phyloP scores from a whole-genome alignment of 176 grass and related monocot genomes.

The Dendrocalamus sinicus region DNA sequence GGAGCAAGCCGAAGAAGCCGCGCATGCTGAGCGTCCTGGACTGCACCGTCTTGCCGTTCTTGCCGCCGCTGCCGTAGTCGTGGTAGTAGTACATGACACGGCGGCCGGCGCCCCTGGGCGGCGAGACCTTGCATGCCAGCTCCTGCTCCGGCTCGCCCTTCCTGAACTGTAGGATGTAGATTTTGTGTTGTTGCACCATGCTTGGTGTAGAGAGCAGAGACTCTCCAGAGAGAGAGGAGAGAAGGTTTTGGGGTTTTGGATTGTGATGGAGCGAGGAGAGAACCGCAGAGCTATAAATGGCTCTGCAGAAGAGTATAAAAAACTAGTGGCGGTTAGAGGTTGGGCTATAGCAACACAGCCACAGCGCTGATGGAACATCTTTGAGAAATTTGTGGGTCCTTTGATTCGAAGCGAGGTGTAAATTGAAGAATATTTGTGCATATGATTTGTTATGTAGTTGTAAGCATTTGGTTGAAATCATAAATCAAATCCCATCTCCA shows the following conservation, averaged over 20 bases:
- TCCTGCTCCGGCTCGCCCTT: slow-evolving; percentile 71
- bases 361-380: slow-evolving; percentile 42
- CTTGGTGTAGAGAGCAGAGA: background rate
- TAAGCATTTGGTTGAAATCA: background rate
- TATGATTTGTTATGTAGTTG: no score
- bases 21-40: slow-evolving; percentile 28
- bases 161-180: slow-evolving; percentile 80
- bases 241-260: slow-evolving; percentile 37
- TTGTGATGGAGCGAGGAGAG: slow-evolving; percentile 5
- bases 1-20: slow-evolving; percentile 41
- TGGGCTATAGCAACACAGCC: slow-evolving; percentile 38
- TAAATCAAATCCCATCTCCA: background rate
- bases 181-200: slow-evolving; percentile 72
- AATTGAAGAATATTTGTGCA: no score
- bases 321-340: slow-evolving; percentile 55
- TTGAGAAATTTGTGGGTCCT: slow-evolving; percentile 28
- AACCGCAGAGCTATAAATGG: slow-evolving; percentile 43
- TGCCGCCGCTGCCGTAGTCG: slow-evolving; percentile 47
- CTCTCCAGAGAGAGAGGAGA: background rate
- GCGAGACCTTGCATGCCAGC: slow-evolving; percentile 55
- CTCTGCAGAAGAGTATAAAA: slow-evolving; percentile 36
- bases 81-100: slow-evolving; percentile 69
- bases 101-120: slow-evolving; percentile 54
- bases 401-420: background rate
- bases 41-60: slow-evolving; percentile 50